A percentile compares a stretch with the other conserved stretches of the same genome.
These are phyloP conservation scores for Cynanchum wilfordii DNA, from an alignment of 257 asterid genomes.

Conservation along the genomic window DNA sequence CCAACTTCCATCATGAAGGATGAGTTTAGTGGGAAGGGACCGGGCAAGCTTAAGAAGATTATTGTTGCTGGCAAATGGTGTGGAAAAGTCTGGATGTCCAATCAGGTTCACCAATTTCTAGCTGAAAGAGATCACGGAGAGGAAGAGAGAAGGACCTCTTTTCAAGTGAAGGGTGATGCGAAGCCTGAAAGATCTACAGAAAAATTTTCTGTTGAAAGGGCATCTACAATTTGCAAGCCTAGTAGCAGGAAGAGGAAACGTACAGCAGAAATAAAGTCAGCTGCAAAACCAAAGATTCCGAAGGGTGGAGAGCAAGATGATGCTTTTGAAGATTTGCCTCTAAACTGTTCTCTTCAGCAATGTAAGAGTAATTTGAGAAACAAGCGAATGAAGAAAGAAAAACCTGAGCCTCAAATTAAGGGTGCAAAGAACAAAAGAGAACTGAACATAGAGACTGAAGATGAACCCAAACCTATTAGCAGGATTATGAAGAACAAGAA, in stretches of 20 bases:
- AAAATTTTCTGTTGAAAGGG: constrained; percentile 26
- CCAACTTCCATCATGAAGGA: constrained; percentile 26
- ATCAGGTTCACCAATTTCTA: constrained; percentile 80
- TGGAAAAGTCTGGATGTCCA: constrained; percentile 96
- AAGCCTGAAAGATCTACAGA: constrained; percentile 43
- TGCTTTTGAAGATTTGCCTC: constrained; percentile 14
- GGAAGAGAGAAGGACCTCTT: constrained; percentile 28
- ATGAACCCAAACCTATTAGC: background rate
- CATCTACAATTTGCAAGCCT: constrained; percentile 27
- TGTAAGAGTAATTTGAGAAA: constrained; percentile 41
- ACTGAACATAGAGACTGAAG: background rate
- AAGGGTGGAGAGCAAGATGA: constrained; percentile 27
- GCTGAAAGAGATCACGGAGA: constrained; percentile 45
- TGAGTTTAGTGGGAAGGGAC: constrained; percentile 38
- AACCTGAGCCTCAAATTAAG: constrained; percentile 33
- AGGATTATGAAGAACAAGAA: constrained; percentile 14
- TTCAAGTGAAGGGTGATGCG: constrained; percentile 29
- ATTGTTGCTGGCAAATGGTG: constrained; percentile 98
- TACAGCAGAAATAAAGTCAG: constrained; percentile 31
- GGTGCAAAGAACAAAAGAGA: constrained; percentile 30
- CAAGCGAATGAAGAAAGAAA: constrained; percentile 34
- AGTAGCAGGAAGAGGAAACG: constrained; percentile 46
- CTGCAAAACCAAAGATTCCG: constrained; percentile 26
- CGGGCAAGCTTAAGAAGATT: constrained; percentile 64
- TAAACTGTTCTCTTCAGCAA: constrained; percentile 30